Evolutionary conservation across 306 rosid genomes (phyloP), one percentile per base, ranked within the genome.

Genomic region (Rosa persica): DNA sequence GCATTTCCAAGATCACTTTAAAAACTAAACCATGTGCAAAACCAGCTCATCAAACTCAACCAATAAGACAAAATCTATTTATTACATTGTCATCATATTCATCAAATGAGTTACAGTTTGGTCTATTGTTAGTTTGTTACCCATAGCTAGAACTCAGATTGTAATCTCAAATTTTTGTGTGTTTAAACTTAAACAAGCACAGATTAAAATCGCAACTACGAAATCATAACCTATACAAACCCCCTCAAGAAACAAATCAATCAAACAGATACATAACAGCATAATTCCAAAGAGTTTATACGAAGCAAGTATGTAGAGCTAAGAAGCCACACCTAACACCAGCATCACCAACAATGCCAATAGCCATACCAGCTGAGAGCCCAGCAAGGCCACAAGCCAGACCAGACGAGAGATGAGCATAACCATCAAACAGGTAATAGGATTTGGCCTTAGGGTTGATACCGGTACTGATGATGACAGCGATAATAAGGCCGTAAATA

Each of bases 331-430:
- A 87, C 90, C 90, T 87, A 57, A 87, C 90, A 73, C 90, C 90
- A 12, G 90, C 90, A 76, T 87, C 90, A 74, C 90, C 90, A 27
- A 87, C 89, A 75, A 87, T 87, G n/a, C 90, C 90, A 42, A 87
- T 87, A 64, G 90, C 90, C 90, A 87, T 87, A 73, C 90, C 89
- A 60, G 90, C 90, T 13, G 90, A 85, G 49, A 87, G 90, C 13
- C 90, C 90, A 42, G 90, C 90, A 19, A 87, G 90, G 47, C 90
- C 90, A 70, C 90, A 87, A 78, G 90, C 85, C 12, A 85, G 89
- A 71, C 90, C 90, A 79, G 90, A 87, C 36, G 89, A 85, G 39
- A 87, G 84, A 83, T 87, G 90, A 15, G 90, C 90, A 51, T 87
- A 87, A 22, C 90, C 90, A 87, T 87, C 90, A 40, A 87, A 87